phyloP scores from a whole-genome alignment of 2,329 filamentous ascomycete species.

The Coniochaeta ligniaria region DNA sequence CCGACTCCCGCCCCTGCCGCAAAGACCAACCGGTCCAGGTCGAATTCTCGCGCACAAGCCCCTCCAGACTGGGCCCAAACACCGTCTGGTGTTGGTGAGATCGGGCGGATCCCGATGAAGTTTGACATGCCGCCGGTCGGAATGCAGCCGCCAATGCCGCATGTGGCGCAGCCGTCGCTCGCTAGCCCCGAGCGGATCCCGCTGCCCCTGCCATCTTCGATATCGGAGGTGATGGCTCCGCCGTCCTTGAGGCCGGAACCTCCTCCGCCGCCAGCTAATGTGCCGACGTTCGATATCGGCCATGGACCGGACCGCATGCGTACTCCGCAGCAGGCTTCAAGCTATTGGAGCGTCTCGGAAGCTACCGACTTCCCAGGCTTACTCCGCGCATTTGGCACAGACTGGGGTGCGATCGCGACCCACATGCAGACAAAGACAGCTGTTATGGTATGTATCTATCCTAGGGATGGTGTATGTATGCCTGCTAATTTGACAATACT shows the following conservation, averaged over 20 bases:
- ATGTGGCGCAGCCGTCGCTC: conserved; percentile 16
- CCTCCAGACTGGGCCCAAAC: conserved; percentile 29
- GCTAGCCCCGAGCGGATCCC: conserved; percentile 26
- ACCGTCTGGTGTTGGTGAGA: conserved; percentile 28
- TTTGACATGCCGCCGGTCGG: conserved; percentile 35
- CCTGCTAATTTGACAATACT: conserved; percentile 8
- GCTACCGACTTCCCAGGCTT: conserved; percentile 68
- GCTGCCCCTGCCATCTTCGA: conserved; percentile 26
- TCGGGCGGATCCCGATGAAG: conserved; percentile 30
- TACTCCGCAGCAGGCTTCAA: conserved; percentile 55
- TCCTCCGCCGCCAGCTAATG: conserved; percentile 35
- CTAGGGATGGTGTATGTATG: neutral
- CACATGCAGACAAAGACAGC: conserved; percentile 80
- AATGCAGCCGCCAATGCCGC: conserved; percentile 34
- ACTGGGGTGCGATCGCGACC: conserved; percentile 67
- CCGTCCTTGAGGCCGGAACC: conserved; percentile 50
- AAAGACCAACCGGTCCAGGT: conserved; percentile 44
- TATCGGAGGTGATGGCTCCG: conserved; percentile 48
- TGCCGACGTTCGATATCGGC: conserved; percentile 39
- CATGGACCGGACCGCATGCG: conserved; percentile 40
- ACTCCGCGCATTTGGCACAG: conserved; percentile 68
- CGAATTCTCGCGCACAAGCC: conserved; percentile 42
- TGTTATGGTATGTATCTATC: conserved; percentile 60
- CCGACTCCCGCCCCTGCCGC: conserved; percentile 31
- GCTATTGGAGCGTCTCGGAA: conserved; percentile 84